Evolutionary conservation across 177 flowering plant genomes (phyloP), one percentile per base, ranked within the genome.

Genomic region (Vitis hybrid): DNA sequence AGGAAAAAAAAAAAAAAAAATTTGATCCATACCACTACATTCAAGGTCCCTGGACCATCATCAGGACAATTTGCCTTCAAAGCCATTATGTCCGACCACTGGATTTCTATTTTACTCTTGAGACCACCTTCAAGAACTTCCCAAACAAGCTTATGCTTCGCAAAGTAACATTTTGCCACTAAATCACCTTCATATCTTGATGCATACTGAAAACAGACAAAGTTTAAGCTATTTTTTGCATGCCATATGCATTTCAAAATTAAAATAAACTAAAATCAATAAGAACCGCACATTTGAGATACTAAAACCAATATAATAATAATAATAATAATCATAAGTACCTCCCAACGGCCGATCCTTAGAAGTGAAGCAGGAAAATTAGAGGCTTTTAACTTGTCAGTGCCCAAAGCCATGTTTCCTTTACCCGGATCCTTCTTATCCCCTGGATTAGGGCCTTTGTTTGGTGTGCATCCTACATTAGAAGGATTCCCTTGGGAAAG

Each of bases 141-240:
- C 97, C 97, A 92, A 14, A 91, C 97, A 58, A 92, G 91, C 79
- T 92, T 92, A 73, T 88, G 94, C 84, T 89, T 90, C 0, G 95
- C 94, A 81, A 85, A 92, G 76, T 92, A 90, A 68, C 95, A 90
- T 74, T 92, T 92, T 3, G 93, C 96, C 70, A 91, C 97, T 40
- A 92, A 80, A 82, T 92, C 97, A 56, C 96, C 96, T 77, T 92
- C 96, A 73, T 92, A 82, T 66, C 85, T 84, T 4, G 97, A 89
- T 35, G 77, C 79, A 73, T 87, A 87, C 97, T 92, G 89, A 74
- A 24, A 67, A 15, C 16, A 65, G 35, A 63, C 18, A 59, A 60
- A 60, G 14, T 48, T 55, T 51, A 68, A 40, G 46, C 46, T 40
- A 46, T 35, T 24, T 61, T 11, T 51, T 49, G n/a, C 66, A 46